These are phyloP conservation scores for Cladosporium oxysporum DNA, from an alignment of 2,329 filamentous ascomycete genomes.

Conservation along the genomic window DNA sequence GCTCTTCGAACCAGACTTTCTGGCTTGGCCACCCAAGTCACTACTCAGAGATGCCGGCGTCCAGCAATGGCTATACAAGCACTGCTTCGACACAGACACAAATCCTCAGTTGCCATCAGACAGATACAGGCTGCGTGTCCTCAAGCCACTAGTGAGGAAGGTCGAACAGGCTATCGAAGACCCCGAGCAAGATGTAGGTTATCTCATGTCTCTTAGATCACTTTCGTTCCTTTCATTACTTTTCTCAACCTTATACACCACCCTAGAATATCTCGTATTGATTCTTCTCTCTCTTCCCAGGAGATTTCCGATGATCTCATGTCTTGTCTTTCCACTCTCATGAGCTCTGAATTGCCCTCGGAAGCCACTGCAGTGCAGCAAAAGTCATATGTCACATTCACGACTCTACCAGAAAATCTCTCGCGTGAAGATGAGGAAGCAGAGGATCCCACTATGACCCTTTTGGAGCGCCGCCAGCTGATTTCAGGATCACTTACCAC, in stretches of 20 bases:
- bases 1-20: constrained; percentile 60
- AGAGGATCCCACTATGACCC: constrained; percentile 50
- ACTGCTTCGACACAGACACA: constrained; percentile 64
- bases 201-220: background rate
- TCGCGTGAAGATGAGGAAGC: constrained; percentile 22
- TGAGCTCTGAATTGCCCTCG: constrained; percentile 64
- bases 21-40: constrained; percentile 64
- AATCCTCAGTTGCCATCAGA: constrained; percentile 62
- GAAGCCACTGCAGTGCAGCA: constrained; percentile 68
- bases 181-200: constrained; percentile 83
- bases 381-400: constrained; percentile 75
- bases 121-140: constrained; percentile 68
- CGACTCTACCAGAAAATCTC: constrained; percentile 36
- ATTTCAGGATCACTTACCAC: constrained; percentile 73
- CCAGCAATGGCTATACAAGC: constrained; percentile 66
- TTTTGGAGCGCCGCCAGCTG: constrained; percentile 69
- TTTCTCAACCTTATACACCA: constrained; percentile 26
- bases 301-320: constrained; percentile 82
- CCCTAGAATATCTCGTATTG: constrained; percentile 11
- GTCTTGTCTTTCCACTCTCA: constrained; percentile 64
- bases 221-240: constrained; percentile 23
- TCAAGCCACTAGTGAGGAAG: constrained; percentile 70
- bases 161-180: constrained; percentile 76
- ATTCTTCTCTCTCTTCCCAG: constrained; percentile 49
- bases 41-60: constrained; percentile 61